These are phyloP conservation scores for Citrus glauca DNA, from an alignment of 345 rosid genomes.

Conservation along the genomic window DNA sequence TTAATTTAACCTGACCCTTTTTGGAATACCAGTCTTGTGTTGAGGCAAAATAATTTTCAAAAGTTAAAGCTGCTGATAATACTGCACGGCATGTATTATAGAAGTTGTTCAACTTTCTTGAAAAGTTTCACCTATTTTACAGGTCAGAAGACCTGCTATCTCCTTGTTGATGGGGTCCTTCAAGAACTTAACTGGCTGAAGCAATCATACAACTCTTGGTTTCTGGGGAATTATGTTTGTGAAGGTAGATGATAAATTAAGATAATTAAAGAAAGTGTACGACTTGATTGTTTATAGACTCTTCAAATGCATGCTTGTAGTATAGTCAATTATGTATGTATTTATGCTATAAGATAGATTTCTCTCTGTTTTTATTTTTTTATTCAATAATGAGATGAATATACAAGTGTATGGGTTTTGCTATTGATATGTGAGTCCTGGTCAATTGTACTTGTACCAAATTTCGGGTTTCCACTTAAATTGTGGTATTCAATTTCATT, in stretches of 20 bases:
- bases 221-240: conserved; percentile 74
- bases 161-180: conserved; percentile 46
- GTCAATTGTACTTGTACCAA: neutral
- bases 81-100: too few relatives aligned
- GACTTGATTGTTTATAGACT: neutral
- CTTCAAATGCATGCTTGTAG: neutral
- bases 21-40: neutral
- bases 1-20: neutral
- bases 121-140: conserved; percentile 13
- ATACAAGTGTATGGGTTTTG: neutral
- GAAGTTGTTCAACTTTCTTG: neutral
- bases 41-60: neutral
- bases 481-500: neutral
- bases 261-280: neutral
- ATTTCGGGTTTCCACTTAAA: neutral
- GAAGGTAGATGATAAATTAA: conserved; percentile 45
- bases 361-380: neutral
- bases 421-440: neutral
- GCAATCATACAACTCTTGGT: conserved; percentile 86
- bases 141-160: conserved; percentile 58
- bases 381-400: neutral
- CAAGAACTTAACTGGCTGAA: conserved; percentile 89
- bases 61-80: neutral
- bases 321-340: neutral
- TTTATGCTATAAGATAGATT: neutral